These are phyloP conservation scores for Talaromyces sp. DNA, from an alignment of 2,329 filamentous ascomycete genomes.

Conservation along the genomic window DNA sequence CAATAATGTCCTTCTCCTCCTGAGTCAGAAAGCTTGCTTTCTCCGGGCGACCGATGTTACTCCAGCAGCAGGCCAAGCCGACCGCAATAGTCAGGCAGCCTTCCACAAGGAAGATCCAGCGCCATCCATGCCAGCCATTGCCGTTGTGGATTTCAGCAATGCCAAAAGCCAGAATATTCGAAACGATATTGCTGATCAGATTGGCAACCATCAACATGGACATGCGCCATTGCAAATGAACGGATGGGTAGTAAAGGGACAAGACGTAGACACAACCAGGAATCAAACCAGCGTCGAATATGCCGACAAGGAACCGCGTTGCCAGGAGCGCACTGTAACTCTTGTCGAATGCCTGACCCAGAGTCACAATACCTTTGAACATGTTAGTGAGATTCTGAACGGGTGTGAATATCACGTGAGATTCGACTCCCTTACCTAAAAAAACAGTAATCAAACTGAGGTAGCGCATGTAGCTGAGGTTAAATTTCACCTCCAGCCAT, in stretches of 20 bases:
- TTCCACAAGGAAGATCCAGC: conserved; percentile 9
- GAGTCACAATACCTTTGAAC: neutral
- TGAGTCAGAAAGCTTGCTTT: neutral
- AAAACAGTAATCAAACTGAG: conserved; percentile 5
- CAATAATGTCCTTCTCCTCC: conserved; percentile 9
- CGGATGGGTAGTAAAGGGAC: conserved; percentile 7
- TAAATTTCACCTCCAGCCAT: conserved; percentile 2
- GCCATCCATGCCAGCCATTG: conserved; percentile 11
- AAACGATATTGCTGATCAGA: conserved; percentile 5
- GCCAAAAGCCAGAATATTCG: conserved; percentile 1
- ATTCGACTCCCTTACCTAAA: neutral
- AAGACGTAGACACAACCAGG: conserved; percentile 5
- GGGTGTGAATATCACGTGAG: neutral
- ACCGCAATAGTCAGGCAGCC: conserved; percentile 6
- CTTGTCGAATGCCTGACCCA: conserved; percentile 10
- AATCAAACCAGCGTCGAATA: conserved; percentile 9
- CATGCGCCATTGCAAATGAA: conserved; percentile 12
- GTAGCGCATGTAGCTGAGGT: conserved; percentile 6
- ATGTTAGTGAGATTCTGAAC: neutral
- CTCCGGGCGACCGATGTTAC: conserved; percentile 1
- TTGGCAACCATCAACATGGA: conserved; percentile 13
- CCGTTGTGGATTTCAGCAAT: conserved; percentile 5
- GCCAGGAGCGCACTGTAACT: neutral
- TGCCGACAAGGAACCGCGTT: conserved; percentile 6
- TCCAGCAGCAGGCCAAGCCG: neutral